A percentile compares a stretch with the other conserved stretches of the same genome.
phyloP scores from a whole-genome alignment of 148 eudicot species.

The Rhododendron ovatum region DNA sequence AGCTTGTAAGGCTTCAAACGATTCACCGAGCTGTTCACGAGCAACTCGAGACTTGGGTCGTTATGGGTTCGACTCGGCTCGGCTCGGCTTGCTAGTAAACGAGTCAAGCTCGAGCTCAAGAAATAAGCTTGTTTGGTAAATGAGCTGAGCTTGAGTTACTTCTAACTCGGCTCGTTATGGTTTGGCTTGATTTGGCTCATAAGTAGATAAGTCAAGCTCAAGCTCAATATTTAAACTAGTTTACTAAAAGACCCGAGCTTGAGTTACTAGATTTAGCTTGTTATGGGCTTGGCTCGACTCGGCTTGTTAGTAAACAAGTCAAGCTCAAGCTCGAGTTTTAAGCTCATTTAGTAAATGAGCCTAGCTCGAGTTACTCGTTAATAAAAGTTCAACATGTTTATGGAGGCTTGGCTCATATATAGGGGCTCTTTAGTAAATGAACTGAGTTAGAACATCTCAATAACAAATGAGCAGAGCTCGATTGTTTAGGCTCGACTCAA shows the following conservation, averaged over 20 bases:
- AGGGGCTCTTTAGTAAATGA: no score
- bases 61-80: neutral
- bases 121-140: no score
- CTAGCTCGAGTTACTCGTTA: neutral
- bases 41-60: no score
- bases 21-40: no score
- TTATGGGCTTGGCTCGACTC: no score
- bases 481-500: neutral
- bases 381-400: neutral
- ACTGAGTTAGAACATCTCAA: neutral
- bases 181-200: neutral
- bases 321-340: no score
- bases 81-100: neutral
- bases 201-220: no score
- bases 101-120: neutral
- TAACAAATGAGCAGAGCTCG: neutral
- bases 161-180: neutral
- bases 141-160: neutral
- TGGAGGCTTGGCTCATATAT: neutral
- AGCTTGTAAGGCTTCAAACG: neutral
- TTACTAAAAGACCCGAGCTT: neutral
- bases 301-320: no score
- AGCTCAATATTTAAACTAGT: neutral
- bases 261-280: no score
- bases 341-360: neutral